Base-by-base conservation (phyloP, 306 rosid genomes). In the Comarum palustre region DNA sequence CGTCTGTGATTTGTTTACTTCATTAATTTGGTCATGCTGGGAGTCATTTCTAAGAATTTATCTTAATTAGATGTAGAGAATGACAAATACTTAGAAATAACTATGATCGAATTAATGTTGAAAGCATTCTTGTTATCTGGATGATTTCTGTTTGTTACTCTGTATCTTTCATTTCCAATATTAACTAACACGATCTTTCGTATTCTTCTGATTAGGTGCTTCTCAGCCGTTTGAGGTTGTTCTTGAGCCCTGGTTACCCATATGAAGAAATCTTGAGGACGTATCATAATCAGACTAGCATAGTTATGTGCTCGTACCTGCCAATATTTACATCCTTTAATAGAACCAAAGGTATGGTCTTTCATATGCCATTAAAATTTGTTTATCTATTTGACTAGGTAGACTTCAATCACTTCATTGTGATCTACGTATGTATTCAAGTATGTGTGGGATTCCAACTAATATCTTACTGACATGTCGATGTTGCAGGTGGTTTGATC, bases 171-270 rank as follows among this genome's bases (percentile, higher is more conserved):
- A 66, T 78, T 32, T 9, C 31, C 16, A 54, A 22, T 14, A 25
- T 25, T 13, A 27, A 31, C 54, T 51, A 38, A 34, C 55, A 62
- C 16, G 11, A 54, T 73, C 46, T 71, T 77, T 19, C 12, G 8
- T 66, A 13, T 50, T 75, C 63, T 83, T 71, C 57, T 78, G 22
- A 65, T 38, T 75, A 95, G 99, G 96, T 95, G 70, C 99, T 95
- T 86, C 84, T 95, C 78, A 95, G 93, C 77, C 97, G 99, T 46
- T 59, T 95, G 92, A 88, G 99, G 78, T 81, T 95, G 83, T 95
- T 95, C 90, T 88, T 95, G 87, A 91, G 99, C 86, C 99, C 99
- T 41, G 99, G 99, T 8, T 95, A 95, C 87, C 99, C 99, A 5
- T 95, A 95, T 68, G 99, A 95, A 82, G 99, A 95, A 78, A 91